Evolutionary conservation across 2,329 filamentous ascomycete genomes (phyloP), one percentile per base, ranked within the genome.

Genomic region (Penicillium paneum): DNA sequence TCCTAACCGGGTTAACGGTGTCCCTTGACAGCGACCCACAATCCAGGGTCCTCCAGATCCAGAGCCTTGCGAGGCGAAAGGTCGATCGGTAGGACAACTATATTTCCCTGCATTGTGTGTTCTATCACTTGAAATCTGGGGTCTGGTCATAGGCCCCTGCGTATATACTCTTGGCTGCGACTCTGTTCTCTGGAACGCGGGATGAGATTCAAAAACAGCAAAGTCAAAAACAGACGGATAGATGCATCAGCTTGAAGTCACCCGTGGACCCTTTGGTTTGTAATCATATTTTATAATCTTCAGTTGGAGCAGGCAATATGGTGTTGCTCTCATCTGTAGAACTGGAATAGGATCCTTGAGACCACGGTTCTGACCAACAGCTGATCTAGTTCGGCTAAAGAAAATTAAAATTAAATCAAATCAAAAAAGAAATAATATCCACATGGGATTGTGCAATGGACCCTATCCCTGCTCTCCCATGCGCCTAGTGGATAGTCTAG

Each of bases 31-130:
- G 55, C 38, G 60, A 62, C 58, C 62, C 59, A 59, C 60, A 50
- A 56, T 57, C 49, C 51, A 56, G 60, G 58, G 60, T 59, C 55
- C 53, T 51, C 31, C 19, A 57, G 56, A 63, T 63, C 60, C 52
- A 55, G 36, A 34, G 49, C 56, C 56, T 54, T 56, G 52, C 40
- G 38, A 55, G 55, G 47, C 26, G 17, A 41, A 29, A 1, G 34
- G 54, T 56, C 59, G 59, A 55, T 60, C 57, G 36, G 15, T 60
- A 55, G 36, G 11, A 8, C 15, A 10, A 28, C 15, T 29, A 29
- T 38, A 38, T 32, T 36, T 47, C 7, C 31, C 11, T 46, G 8
- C 3, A 26, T 21, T 19, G 17, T 36, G n/a, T 35, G n/a, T 31
- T 17, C 15, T 11, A 29, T 49, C 47, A 8, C 19, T 26, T 21